Conservation (phyloP, 441 rosid genomes). For the Macaranga tanarius region DNA sequence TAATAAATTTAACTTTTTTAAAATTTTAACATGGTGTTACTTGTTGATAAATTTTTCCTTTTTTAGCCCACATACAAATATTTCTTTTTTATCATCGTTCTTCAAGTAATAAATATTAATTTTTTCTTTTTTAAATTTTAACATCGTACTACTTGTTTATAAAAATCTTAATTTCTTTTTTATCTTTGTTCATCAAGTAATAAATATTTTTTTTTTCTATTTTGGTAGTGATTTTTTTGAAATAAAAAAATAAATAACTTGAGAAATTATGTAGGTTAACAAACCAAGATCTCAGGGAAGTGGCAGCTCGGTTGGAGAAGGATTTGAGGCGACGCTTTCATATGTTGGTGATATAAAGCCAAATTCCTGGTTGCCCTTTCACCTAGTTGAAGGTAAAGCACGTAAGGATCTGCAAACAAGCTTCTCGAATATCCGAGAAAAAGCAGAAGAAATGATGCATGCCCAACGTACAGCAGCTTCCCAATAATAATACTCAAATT, state of each 20-base stretch:
- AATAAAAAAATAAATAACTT: neutral
- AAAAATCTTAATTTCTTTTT: too few relatives aligned
- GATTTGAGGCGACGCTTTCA: conserved; percentile 52
- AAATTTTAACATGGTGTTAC: too few relatives aligned
- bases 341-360: conserved; percentile 67
- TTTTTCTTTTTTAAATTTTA: too few relatives aligned
- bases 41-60: too few relatives aligned
- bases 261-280: conserved; percentile 41
- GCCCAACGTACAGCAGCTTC: conserved; percentile 17
- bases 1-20: too few relatives aligned
- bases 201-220: too few relatives aligned
- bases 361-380: conserved; percentile 73
- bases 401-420: conserved; percentile 65
- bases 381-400: conserved; percentile 73
- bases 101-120: too few relatives aligned
- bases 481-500: neutral
- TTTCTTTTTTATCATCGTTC: too few relatives aligned
- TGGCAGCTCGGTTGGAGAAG: conserved; percentile 35
- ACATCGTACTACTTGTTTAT: too few relatives aligned
- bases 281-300: conserved; percentile 33
- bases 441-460: conserved; percentile 48
- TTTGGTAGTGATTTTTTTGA: neutral
- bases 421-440: conserved; percentile 58
- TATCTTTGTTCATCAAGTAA: too few relatives aligned
- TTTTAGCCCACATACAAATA: too few relatives aligned